A percentile compares a stretch with the other conserved stretches of the same genome.
Conservation (phyloP, 2,329 filamentous ascomycete species). For the Bipolaris sorokiniana region DNA sequence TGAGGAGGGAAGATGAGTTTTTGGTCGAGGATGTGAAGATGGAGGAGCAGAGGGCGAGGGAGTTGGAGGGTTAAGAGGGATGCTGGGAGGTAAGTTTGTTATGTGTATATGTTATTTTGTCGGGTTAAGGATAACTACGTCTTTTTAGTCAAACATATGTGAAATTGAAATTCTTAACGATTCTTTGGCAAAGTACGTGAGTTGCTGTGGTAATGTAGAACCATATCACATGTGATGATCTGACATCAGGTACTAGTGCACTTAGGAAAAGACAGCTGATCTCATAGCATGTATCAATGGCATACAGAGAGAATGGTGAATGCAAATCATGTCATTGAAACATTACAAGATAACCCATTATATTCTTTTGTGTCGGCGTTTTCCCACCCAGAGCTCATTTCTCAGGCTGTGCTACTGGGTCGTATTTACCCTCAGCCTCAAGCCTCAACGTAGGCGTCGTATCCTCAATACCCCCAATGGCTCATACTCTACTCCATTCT, state of each 20-base stretch:
- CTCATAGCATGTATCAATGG: background rate
- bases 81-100: background rate
- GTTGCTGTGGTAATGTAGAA: no score
- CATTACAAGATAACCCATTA: slow-evolving; percentile 5
- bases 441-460: background rate
- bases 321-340: background rate
- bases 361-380: background rate
- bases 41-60: background rate
- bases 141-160: no score
- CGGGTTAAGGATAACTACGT: background rate
- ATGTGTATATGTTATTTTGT: background rate
- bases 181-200: no score
- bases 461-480: background rate
- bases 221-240: background rate
- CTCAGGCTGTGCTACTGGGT: background rate
- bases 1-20: background rate
- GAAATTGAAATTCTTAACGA: no score
- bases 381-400: background rate
- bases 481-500: background rate
- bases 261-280: background rate
- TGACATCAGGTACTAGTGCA: background rate
- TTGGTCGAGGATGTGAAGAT: background rate
- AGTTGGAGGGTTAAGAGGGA: background rate
- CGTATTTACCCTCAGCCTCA: background rate
- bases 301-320: background rate